These are phyloP conservation scores for Pestalotiopsis sp. DNA, from an alignment of 2,329 filamentous ascomycete species.

Conservation along the genomic window DNA sequence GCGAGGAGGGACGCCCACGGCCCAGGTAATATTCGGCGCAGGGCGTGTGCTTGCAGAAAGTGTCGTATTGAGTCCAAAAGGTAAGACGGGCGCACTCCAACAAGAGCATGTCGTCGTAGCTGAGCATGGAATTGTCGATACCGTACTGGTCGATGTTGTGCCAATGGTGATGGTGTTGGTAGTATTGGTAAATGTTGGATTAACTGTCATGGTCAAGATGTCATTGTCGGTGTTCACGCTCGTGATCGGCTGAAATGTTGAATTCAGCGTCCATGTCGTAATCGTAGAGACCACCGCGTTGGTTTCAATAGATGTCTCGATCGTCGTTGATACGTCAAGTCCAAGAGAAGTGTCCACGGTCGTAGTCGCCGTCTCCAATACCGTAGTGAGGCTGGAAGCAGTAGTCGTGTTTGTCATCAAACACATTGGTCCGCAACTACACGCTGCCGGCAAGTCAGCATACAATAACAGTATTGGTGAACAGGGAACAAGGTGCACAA, in stretches of 20 bases:
- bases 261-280: neutral
- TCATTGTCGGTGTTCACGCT: neutral
- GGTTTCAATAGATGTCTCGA: neutral
- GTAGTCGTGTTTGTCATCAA: neutral
- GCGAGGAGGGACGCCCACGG: neutral
- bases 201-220: neutral
- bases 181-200: neutral
- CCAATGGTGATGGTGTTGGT: neutral
- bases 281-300: neutral
- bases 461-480: neutral
- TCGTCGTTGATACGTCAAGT: neutral
- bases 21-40: neutral
- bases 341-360: neutral
- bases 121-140: neutral
- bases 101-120: neutral
- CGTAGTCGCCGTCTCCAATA: neutral
- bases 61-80: neutral
- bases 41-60: neutral
- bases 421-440: neutral
- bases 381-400: neutral
- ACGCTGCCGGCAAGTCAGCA: neutral
- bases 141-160: neutral
- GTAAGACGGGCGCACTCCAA: neutral
- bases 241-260: neutral
- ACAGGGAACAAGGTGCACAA: neutral